phyloP scores from a whole-genome alignment of 179 eudicot genomes.

The Amaranthus tricolor region DNA sequence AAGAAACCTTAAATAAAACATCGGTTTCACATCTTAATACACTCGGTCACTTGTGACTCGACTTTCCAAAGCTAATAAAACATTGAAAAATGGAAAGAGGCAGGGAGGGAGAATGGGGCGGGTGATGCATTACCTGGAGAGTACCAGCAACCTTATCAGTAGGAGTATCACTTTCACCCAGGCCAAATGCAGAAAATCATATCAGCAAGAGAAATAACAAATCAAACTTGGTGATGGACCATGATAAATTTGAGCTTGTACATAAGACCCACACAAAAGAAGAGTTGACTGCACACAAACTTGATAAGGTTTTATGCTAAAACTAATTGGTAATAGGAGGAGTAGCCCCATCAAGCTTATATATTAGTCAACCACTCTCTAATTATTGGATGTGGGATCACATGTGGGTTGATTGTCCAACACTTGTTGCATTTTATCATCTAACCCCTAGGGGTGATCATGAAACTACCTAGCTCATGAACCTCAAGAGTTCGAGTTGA shows the following conservation, averaged over 20 bases:
- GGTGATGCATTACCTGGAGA: conserved; percentile 59
- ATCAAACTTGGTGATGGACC: neutral
- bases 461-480: neutral
- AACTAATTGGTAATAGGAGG: too few relatives aligned
- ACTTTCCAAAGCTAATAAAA: neutral
- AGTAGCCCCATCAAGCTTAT: too few relatives aligned
- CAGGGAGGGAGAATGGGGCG: neutral
- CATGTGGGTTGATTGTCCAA: too few relatives aligned
- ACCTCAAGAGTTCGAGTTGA: neutral
- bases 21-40: neutral
- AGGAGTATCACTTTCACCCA: conserved; percentile 95
- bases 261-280: too few relatives aligned
- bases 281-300: too few relatives aligned
- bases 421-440: too few relatives aligned
- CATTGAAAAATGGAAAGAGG: neutral
- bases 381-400: too few relatives aligned
- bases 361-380: too few relatives aligned
- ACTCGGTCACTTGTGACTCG: neutral
- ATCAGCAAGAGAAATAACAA: neutral
- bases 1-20: neutral
- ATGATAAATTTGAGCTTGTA: too few relatives aligned
- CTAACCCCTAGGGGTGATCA: neutral
- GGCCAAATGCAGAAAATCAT: conserved; percentile 20
- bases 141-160: conserved; percentile 70
- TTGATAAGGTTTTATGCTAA: too few relatives aligned